These are phyloP conservation scores for Candida boidinii DNA, from an alignment of 805 yeast genomes.

Conservation along the genomic window DNA sequence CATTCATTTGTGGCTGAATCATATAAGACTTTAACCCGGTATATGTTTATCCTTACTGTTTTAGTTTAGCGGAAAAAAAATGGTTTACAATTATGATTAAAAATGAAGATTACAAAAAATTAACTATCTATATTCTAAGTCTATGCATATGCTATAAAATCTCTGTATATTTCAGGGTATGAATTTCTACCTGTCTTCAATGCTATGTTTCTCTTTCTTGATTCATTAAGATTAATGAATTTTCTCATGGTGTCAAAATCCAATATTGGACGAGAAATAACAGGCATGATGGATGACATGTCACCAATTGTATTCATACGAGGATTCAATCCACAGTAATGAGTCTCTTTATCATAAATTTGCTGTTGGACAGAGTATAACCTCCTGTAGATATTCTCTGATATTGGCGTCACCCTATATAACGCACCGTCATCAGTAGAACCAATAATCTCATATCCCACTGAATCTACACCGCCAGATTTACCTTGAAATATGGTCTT, in stretches of 20 bases:
- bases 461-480: constrained; percentile 17
- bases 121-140: constrained; percentile 35
- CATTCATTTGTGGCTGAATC: too few species aligned
- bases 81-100: too few species aligned
- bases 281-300: constrained; percentile 22
- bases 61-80: too few species aligned
- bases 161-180: constrained; percentile 58
- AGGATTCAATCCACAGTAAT: constrained; percentile 76
- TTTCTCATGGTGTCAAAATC: constrained; percentile 51
- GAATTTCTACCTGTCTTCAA: constrained; percentile 51
- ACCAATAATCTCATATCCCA: constrained; percentile 55
- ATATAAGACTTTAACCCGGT: too few species aligned
- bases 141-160: constrained; percentile 35
- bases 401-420: constrained; percentile 62
- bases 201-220: constrained; percentile 43
- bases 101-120: too few species aligned
- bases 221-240: constrained; percentile 49
- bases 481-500: constrained; percentile 14
- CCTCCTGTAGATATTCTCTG: constrained; percentile 70
- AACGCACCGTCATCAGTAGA: constrained; percentile 75
- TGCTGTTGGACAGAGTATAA: constrained; percentile 85
- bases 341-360: constrained; percentile 65
- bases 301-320: constrained; percentile 48
- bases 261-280: constrained; percentile 51
- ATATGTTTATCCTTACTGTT: too few species aligned